Percentiles rank a stretch among this genome's conserved stretches.
phyloP scores from a whole-genome alignment of 2,329 filamentous ascomycete species.

The Colletotrichum sp. region DNA sequence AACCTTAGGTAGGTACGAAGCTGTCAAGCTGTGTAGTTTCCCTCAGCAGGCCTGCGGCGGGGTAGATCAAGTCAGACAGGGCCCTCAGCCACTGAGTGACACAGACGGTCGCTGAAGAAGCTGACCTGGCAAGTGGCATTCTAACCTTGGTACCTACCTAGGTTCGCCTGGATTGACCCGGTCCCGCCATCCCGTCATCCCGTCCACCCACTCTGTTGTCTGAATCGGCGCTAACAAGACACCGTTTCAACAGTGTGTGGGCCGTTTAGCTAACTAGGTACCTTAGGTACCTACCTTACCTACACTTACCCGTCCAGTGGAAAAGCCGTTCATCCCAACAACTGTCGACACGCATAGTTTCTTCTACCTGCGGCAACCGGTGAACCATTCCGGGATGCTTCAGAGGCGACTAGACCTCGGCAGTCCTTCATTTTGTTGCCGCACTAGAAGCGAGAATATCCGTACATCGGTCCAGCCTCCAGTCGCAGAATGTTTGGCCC shows the following conservation, averaged over 20 bases:
- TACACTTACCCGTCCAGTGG: not conserved
- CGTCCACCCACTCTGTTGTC: not conserved
- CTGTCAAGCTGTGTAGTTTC: not conserved
- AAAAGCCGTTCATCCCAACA: not conserved
- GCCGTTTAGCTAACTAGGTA: not conserved
- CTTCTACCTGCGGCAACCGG: not conserved
- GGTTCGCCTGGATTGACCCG: not conserved
- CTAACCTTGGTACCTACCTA: not conserved
- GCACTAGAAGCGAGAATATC: not conserved
- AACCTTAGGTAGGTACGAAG: not conserved
- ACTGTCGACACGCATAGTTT: not conserved
- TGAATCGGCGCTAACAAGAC: not conserved
- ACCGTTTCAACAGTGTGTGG: not conserved
- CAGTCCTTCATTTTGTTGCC: not conserved
- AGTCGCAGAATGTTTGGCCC: not conserved
- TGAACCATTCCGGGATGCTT: not conserved
- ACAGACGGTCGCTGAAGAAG: conserved; percentile 2
- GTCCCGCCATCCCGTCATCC: not conserved
- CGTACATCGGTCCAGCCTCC: not conserved
- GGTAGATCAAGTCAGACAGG: not conserved
- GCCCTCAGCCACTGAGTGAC: not conserved
- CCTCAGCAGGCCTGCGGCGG: not conserved
- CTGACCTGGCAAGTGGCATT: not conserved
- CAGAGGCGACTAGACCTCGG: not conserved
- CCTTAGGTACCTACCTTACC: too few species aligned